phyloP scores from a whole-genome alignment of 2,329 filamentous ascomycete genomes.

The Lecanicillium sp. region DNA sequence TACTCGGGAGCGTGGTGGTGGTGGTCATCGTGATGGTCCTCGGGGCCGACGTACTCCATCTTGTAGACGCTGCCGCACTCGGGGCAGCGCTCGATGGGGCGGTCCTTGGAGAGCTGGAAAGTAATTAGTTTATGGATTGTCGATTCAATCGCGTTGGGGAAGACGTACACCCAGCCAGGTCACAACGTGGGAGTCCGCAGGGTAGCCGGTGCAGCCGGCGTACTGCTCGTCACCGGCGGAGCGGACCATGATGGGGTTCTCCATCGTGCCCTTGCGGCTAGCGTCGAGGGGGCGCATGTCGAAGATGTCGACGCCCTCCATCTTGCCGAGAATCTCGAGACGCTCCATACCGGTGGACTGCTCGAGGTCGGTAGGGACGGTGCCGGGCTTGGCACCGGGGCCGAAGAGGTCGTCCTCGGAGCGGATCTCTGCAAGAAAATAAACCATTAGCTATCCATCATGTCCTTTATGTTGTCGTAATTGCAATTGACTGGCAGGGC shows the following conservation, averaged over 20 bases:
- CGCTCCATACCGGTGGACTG: conserved; percentile 97
- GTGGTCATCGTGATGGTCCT: conserved; percentile 63
- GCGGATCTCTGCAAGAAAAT: conserved; percentile 64
- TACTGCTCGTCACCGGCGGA: conserved; percentile 96
- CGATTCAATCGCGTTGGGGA: not conserved
- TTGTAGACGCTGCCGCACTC: conserved; percentile 97
- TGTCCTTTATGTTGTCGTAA: not conserved
- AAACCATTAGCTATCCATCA: conserved; percentile 18
- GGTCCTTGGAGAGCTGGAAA: conserved; percentile 71
- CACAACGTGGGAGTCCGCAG: conserved; percentile 84
- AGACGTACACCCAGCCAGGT: conserved; percentile 80
- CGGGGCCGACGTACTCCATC: conserved; percentile 90
- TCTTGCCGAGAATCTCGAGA: conserved; percentile 98
- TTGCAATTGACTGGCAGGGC: not conserved
- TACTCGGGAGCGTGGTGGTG: conserved; percentile 54
- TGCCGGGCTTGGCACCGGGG: conserved; percentile 74
- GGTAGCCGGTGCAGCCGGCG: conserved; percentile 89
- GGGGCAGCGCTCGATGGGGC: conserved; percentile 88
- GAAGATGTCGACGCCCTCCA: conserved; percentile 96
- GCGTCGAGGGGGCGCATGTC: conserved; percentile 96
- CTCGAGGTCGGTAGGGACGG: conserved; percentile 88
- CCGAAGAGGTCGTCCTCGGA: conserved; percentile 74
- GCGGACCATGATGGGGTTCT: conserved; percentile 85
- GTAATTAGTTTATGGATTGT: conserved; percentile 17
- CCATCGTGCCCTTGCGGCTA: conserved; percentile 82